Evolutionary conservation across 2,329 filamentous ascomycete genomes (phyloP), one percentile per base, ranked within the genome.

Genomic region (Emmonsiellopsis sp.): DNA sequence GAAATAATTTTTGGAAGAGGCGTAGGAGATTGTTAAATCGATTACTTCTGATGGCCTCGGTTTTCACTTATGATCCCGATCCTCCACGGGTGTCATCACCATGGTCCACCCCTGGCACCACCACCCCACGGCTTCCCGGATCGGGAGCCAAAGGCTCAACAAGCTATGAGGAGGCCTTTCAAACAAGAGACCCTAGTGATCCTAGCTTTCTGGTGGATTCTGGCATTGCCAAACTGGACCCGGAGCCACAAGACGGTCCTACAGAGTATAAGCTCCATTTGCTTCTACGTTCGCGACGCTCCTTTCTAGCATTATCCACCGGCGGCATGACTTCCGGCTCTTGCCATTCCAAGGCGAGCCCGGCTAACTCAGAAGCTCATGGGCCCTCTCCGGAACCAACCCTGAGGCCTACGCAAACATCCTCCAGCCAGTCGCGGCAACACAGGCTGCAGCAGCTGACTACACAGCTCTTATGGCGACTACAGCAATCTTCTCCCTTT

Each of bases 191-290:
- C 52, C 71, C 65, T 49, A 69, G 65, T 52, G 66, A 69, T 55
- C 60, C 70, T 54, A 61, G 71, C 60, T 62, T 69, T 57, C 59
- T 71, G 61, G 63, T 70, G 49, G 80, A 85, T 53, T 84, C 82
- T 65, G 81, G 79, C 1, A 81, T 93, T 45, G 86, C 84, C 44
- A 88, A 85, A 63, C 74, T 98, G 13, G 85, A 91, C 58, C 85
- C 92, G 10, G 93, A 98, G 68, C 92, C 92, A 5, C 91, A 97
- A 65, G 86, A 94, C 58, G 93, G 93, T 0, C 90, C 93, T 14
- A 94, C 88, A 0, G 93, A 98, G 71, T 98, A 98, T 73, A 98
- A 98, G 69, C 74, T 98, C 43, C 93, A 97, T 71, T 76, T 98
- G 5, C 78, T 97, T 6, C 74, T 96, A 50, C 83, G 90, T 37